Conservation (phyloP, 2,329 filamentous ascomycete species). For the Coniochaeta pulveracea region DNA sequence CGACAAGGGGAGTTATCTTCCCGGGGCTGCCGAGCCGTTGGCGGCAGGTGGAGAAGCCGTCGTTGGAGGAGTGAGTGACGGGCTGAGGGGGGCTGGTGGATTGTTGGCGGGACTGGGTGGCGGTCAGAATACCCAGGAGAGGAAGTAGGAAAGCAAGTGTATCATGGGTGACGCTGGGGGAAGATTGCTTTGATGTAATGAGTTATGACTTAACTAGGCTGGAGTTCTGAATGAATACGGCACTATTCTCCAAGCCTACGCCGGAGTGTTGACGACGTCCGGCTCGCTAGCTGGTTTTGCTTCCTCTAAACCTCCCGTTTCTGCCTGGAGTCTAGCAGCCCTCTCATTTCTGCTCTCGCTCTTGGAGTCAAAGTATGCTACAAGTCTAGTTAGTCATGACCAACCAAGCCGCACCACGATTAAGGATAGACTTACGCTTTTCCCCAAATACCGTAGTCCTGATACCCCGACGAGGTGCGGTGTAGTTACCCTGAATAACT, state of each 20-base stretch:
- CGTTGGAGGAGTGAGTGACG: constrained; percentile 8
- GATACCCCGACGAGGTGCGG: constrained; percentile 23
- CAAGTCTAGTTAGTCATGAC: constrained; percentile 1
- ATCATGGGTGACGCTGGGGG: no score
- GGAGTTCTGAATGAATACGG: no score
- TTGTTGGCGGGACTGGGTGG: no score
- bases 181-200: no score
- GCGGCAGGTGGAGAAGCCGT: constrained; percentile 7
- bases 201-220: no score
- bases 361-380: constrained; percentile 20
- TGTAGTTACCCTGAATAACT: constrained; percentile 29
- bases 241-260: no score
- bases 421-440: constrained; percentile 22
- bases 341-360: constrained; percentile 19
- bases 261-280: constrained; percentile 1
- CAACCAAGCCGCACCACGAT: not conserved
- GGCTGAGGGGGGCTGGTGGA: no score
- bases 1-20: constrained; percentile 38
- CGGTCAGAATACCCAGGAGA: no score
- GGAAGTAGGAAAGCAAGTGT: no score
- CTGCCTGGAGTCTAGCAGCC: constrained; percentile 11
- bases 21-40: constrained; percentile 4
- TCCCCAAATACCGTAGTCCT: constrained; percentile 31
- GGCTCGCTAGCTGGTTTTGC: constrained; percentile 1
- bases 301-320: constrained; percentile 6